Conservation (phyloP, 2,329 filamentous ascomycete genomes). For the Fusarium aywerte region DNA sequence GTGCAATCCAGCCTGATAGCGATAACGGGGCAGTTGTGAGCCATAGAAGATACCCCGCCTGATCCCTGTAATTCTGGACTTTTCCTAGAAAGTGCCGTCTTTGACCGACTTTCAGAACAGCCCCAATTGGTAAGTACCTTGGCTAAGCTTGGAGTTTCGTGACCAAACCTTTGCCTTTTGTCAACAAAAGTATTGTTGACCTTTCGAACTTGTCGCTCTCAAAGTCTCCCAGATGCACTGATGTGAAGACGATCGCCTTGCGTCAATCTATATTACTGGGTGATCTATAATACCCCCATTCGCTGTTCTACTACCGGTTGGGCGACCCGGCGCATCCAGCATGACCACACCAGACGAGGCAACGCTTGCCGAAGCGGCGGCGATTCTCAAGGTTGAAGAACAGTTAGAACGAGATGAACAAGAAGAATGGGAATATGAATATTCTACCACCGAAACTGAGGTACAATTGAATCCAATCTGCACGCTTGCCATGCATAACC, state of each 20-base stretch:
- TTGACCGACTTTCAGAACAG: constrained; percentile 43
- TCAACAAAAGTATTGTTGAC: constrained; percentile 12
- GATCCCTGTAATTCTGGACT: constrained; percentile 39
- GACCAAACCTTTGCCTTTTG: neutral
- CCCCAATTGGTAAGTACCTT: constrained; percentile 34
- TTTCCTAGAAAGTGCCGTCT: constrained; percentile 39
- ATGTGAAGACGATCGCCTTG: neutral
- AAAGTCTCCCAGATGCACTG: neutral
- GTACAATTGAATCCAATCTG: constrained; percentile 47
- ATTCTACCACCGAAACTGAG: constrained; percentile 71
- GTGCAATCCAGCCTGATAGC: constrained; percentile 31
- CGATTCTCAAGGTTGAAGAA: constrained; percentile 47
- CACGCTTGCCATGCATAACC: neutral
- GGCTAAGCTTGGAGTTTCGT: constrained; percentile 8
- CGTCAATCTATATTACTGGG: neutral
- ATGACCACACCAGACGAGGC: constrained; percentile 36
- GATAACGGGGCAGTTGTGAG: constrained; percentile 42
- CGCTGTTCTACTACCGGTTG: neutral
- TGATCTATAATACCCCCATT: neutral
- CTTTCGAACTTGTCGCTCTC: neutral
- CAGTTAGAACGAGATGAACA: constrained; percentile 55
- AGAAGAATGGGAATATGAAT: constrained; percentile 75
- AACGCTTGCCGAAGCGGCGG: constrained; percentile 41
- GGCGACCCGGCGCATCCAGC: neutral
- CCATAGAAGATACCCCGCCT: constrained; percentile 44